Percentiles rank a stretch among this genome's conserved stretches.
Conservation (phyloP, 306 rosid genomes). For the Argentina anserina region DNA sequence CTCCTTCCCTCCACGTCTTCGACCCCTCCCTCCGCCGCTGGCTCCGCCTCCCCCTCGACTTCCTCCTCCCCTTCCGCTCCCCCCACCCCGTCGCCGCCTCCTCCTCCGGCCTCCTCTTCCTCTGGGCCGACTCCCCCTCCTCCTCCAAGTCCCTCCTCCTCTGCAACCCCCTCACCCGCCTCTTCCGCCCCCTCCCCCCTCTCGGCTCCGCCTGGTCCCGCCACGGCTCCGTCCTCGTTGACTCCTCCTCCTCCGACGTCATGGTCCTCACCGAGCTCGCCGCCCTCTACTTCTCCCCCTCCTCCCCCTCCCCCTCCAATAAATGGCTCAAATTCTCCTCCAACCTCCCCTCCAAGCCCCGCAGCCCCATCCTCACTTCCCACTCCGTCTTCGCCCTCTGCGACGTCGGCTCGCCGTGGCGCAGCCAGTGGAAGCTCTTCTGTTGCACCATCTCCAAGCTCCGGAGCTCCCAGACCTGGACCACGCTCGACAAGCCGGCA, state of each 20-base stretch:
- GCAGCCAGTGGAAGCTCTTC: constrained; percentile 84
- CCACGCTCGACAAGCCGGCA: constrained; percentile 53
- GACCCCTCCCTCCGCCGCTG: constrained; percentile 54
- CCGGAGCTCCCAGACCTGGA: constrained; percentile 46
- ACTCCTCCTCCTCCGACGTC: constrained; percentile 51
- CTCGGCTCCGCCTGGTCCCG: constrained; percentile 96
- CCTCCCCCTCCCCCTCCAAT: constrained; percentile 25
- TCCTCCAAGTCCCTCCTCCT: constrained; percentile 57
- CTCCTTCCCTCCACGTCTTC: constrained; percentile 49
- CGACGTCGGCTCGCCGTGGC: constrained; percentile 91
- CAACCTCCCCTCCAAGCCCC: constrained; percentile 78
- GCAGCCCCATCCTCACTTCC: constrained; percentile 64
- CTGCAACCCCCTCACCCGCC: constrained; percentile 75
- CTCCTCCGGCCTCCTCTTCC: constrained; percentile 68
- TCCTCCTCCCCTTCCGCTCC: constrained; percentile 74
- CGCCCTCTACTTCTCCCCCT: constrained; percentile 56
- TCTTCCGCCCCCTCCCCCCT: constrained; percentile 63
- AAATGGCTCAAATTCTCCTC: constrained; percentile 86
- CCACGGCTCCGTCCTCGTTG: constrained; percentile 82
- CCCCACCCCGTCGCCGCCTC: constrained; percentile 85
- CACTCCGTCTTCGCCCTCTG: constrained; percentile 73
- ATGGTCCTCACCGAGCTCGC: constrained; percentile 88
- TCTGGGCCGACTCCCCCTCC: constrained; percentile 66
- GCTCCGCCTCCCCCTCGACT: constrained; percentile 64
- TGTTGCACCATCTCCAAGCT: constrained; percentile 35